Evolutionary conservation across 257 asterid species (phyloP).

Genomic region (Nyctanthes arbortristis): DNA sequence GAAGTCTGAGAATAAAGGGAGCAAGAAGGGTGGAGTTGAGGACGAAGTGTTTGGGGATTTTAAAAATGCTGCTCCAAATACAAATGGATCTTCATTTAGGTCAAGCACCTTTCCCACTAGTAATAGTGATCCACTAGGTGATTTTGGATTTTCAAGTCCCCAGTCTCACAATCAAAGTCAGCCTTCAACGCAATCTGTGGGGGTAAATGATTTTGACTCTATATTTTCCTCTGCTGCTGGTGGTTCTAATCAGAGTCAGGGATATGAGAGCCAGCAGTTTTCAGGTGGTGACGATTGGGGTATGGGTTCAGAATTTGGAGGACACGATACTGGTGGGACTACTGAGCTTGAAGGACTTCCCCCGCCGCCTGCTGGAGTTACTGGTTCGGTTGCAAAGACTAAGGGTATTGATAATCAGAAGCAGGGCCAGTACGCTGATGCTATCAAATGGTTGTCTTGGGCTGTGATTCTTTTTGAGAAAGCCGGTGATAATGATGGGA

Average conservation of each 20-base stretch:
- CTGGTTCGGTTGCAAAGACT: conserved; percentile 68
- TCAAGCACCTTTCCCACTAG: conserved; percentile 31
- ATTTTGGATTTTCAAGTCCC: conserved; percentile 42
- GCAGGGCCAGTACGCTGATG: conserved; percentile 94
- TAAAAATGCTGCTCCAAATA: conserved; percentile 54
- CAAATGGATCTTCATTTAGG: conserved; percentile 40
- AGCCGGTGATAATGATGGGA: conserved; percentile 48
- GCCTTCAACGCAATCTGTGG: conserved; percentile 38
- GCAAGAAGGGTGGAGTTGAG: conserved; percentile 37
- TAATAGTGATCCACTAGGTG: conserved; percentile 47
- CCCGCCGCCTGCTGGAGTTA: conserved; percentile 81
- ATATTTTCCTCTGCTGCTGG: conserved; percentile 32
- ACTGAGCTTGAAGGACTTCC: conserved; percentile 96
- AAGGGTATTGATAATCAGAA: conserved; percentile 67
- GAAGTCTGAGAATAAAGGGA: conserved; percentile 46
- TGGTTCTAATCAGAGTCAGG: conserved; percentile 19
- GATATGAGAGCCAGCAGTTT: conserved; percentile 31
- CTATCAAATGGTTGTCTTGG: conserved; percentile 89
- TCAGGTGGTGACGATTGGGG: conserved; percentile 69
- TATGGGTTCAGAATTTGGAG: conserved; percentile 48
- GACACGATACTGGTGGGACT: conserved; percentile 45
- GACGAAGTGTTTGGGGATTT: conserved; percentile 58
- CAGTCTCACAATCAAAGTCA: conserved; percentile 35
- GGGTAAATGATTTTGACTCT: conserved; percentile 40
- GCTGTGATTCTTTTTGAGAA: conserved; percentile 70